Base-by-base conservation (phyloP, 2,329 filamentous ascomycete species). In the Sporothrix brasiliensis region DNA sequence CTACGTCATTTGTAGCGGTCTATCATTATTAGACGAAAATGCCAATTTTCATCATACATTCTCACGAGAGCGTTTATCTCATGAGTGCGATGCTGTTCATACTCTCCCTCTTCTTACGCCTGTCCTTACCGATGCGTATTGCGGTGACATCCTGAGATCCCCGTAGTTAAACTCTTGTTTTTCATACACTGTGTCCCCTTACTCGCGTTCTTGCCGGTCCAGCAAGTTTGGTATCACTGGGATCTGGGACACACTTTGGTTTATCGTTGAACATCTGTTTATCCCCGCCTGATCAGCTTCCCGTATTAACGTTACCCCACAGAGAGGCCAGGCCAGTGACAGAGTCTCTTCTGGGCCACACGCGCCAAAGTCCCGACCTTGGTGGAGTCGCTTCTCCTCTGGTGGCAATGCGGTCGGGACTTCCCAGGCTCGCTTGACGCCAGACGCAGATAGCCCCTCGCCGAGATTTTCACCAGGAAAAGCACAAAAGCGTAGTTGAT, bases 171-270 rank as follows among this genome's bases (percentile, higher is more conserved):
- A 24, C 24, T 30, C 39, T 47, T 34, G 39, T 4, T 21, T 63
- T 21, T 44, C 21, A 39, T 47, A 44, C 4, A 34, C 19, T 47
- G 27, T 27, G 3, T 1, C 10, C 41, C 3, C 41, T 16, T 44
- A 13, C 11, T 19, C 13, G 10, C 21, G 24, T 27, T 30, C 44
- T 49, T 3, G 30, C 63, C 47, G 63, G 63, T 9, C 21, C 27
- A 19, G n/a, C 41, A 27, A 11, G 14, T 66, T 21, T 39, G 44
- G n/a, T 27, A 14, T 47, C 63, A 2, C 19, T 41, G 63, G 47
- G 52, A 66, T 52, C 63, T 66, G 27, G 63, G 63, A 66, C 24
- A 21, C 47, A 27, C 10, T 70, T 44, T n/a, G 5, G 27, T 61
- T 27, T 16, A 39, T 61, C 21, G 58, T 13, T 21, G 16, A n/a